These are phyloP conservation scores for Fraxinus ornus DNA, from an alignment of 305 asterid genomes.

Conservation along the genomic window DNA sequence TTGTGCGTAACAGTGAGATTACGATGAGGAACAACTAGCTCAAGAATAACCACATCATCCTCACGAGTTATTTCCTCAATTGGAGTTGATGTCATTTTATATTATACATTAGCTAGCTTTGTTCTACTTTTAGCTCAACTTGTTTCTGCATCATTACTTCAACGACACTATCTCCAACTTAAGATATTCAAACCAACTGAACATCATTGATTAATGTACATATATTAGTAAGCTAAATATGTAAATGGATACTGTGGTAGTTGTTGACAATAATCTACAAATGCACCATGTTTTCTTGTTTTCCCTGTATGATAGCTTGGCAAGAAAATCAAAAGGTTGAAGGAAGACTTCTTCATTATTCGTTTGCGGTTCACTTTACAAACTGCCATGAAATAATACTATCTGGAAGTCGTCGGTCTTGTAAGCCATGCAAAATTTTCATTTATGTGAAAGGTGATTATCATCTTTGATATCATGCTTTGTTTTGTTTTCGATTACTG, in stretches of 20 bases:
- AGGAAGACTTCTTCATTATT: constrained; percentile 61
- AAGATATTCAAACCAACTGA: background rate
- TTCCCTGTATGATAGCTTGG: constrained; percentile 46
- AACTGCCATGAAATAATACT: constrained; percentile 24
- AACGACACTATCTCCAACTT: background rate
- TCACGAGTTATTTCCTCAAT: too few relatives aligned
- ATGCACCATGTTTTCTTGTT: constrained; percentile 16
- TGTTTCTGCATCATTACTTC: background rate
- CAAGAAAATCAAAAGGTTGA: background rate
- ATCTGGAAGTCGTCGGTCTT: constrained; percentile 54
- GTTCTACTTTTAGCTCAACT: background rate
- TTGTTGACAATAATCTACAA: constrained; percentile 36
- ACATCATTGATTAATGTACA: background rate
- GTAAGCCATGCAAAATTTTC: constrained; percentile 52
- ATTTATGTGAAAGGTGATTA: constrained; percentile 54
- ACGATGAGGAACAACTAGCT: too few relatives aligned
- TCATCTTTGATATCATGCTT: constrained; percentile 6
- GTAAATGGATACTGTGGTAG: constrained; percentile 57
- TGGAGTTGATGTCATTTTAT: too few relatives aligned
- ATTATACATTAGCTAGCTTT: too few relatives aligned
- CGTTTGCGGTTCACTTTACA: constrained; percentile 46
- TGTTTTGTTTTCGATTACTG: background rate
- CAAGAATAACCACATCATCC: too few relatives aligned
- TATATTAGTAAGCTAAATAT: background rate
- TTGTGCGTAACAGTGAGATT: too few relatives aligned